Conservation (phyloP, 2,329 filamentous ascomycete genomes). For the Fusarium xylarioides region DNA sequence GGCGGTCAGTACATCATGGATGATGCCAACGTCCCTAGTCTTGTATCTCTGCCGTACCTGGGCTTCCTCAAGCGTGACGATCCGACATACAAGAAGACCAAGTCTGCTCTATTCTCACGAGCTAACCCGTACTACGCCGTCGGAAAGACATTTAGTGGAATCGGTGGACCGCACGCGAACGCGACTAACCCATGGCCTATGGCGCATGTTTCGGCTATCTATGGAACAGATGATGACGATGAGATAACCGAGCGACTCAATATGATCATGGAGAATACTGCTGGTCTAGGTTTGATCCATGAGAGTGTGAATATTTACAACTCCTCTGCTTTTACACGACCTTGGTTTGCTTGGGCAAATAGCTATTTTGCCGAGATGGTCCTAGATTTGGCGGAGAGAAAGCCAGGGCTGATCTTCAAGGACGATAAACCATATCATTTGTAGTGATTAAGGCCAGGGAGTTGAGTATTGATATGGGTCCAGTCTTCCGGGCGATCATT, state of each 20-base stretch:
- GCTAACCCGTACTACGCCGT: slow-evolving; percentile 17
- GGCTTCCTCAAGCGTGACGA: slow-evolving; percentile 14
- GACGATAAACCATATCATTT: slow-evolving; percentile 5
- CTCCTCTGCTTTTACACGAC: slow-evolving; percentile 5
- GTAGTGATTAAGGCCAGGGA: too few species aligned
- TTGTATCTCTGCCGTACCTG: slow-evolving; percentile 6
- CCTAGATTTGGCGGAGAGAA: slow-evolving; percentile 9
- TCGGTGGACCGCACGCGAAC: slow-evolving; percentile 15
- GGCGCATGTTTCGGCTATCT: slow-evolving; percentile 14
- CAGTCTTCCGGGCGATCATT: too few species aligned
- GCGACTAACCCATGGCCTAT: slow-evolving; percentile 21
- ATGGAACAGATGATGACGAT: neutral
- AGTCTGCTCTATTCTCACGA: neutral
- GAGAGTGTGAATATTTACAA: slow-evolving; percentile 19
- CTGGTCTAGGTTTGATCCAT: slow-evolving; percentile 5
- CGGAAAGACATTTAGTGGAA: slow-evolving; percentile 3
- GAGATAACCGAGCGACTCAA: slow-evolving; percentile 2
- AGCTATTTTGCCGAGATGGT: slow-evolving; percentile 24
- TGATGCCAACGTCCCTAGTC: slow-evolving; percentile 19
- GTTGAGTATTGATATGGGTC: too few species aligned
- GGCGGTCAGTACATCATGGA: slow-evolving; percentile 31
- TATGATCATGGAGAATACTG: slow-evolving; percentile 14
- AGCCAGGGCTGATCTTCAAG: slow-evolving; percentile 6
- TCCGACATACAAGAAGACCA: slow-evolving; percentile 10
- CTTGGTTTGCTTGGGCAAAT: slow-evolving; percentile 26